phyloP scores from a whole-genome alignment of 208 protist species.

The Acanthamoeba sp. region DNA sequence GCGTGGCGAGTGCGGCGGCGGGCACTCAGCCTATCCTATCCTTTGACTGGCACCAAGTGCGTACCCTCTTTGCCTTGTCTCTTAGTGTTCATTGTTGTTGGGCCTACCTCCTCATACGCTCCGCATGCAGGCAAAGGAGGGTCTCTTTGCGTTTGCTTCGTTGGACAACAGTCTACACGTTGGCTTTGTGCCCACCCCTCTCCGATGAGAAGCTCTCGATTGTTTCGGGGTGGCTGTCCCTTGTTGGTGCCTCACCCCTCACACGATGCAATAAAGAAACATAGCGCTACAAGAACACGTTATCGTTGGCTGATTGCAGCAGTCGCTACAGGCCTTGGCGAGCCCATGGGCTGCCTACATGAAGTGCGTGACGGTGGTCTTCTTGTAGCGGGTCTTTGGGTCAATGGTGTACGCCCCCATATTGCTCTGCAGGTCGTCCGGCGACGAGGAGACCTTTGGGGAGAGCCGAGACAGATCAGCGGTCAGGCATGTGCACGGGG shows the following conservation, averaged over 20 bases:
- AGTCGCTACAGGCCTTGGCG: too few relatives aligned
- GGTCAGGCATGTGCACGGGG: not conserved
- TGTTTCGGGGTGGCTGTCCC: too few relatives aligned
- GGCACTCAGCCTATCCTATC: slow-evolving; percentile 33
- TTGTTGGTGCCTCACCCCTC: too few relatives aligned
- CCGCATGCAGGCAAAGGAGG: not conserved
- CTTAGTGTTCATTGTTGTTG: not conserved
- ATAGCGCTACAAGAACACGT: too few relatives aligned
- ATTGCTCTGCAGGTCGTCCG: not conserved
- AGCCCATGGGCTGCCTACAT: not conserved
- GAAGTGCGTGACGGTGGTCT: slow-evolving; percentile 56
- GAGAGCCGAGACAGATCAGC: not conserved
- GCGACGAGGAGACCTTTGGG: not conserved
- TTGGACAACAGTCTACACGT: not conserved
- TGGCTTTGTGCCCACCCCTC: slow-evolving; percentile 20
- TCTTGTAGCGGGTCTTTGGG: slow-evolving; percentile 34
- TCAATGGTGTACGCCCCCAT: slow-evolving; percentile 10
- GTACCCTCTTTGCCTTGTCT: not conserved
- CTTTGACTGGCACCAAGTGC: slow-evolving; percentile 13
- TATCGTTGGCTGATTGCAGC: too few relatives aligned
- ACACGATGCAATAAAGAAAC: too few relatives aligned
- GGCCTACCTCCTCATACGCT: not conserved
- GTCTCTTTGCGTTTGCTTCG: slow-evolving; percentile 7
- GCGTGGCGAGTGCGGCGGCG: not conserved
- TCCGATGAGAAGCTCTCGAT: slow-evolving; percentile 32